These are phyloP conservation scores for Dactylellina parvicollis DNA, from an alignment of 2,329 filamentous ascomycete genomes.

Conservation along the genomic window DNA sequence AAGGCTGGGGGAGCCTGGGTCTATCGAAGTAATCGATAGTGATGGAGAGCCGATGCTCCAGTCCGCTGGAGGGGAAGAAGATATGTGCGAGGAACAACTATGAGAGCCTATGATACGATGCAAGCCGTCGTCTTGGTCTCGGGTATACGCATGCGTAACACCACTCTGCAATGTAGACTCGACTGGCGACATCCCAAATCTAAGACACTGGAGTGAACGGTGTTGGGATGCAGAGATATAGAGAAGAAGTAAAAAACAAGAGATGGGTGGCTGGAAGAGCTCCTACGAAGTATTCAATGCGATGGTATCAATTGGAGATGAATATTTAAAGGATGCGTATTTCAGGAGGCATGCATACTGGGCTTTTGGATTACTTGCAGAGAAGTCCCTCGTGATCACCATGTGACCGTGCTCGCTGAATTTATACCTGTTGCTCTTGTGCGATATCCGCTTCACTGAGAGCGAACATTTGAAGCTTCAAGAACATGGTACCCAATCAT, in stretches of 20 bases:
- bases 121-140: not conserved
- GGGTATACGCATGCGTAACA: not conserved
- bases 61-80: constrained; percentile 4
- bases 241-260: not conserved
- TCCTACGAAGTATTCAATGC: constrained; percentile 22
- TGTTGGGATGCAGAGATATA: not conserved
- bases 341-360: constrained; percentile 19
- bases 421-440: constrained; percentile 36
- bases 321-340: constrained; percentile 2
- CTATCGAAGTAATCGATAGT: constrained; percentile 48
- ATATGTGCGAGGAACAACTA: constrained; percentile 17
- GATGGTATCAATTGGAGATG: constrained; percentile 13
- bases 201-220: not conserved
- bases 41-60: constrained; percentile 47
- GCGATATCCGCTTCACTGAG: not conserved
- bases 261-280: constrained; percentile 8
- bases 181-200: constrained; percentile 12
- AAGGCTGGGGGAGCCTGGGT: constrained; percentile 35
- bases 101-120: constrained; percentile 4
- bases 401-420: constrained; percentile 44
- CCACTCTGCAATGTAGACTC: not conserved
- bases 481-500: not conserved
- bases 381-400: constrained; percentile 29
- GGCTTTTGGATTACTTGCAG: not conserved
- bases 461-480: not conserved